Conservation (phyloP, 1,284 basidiomycete species). For the Tilletia walkeri region DNA sequence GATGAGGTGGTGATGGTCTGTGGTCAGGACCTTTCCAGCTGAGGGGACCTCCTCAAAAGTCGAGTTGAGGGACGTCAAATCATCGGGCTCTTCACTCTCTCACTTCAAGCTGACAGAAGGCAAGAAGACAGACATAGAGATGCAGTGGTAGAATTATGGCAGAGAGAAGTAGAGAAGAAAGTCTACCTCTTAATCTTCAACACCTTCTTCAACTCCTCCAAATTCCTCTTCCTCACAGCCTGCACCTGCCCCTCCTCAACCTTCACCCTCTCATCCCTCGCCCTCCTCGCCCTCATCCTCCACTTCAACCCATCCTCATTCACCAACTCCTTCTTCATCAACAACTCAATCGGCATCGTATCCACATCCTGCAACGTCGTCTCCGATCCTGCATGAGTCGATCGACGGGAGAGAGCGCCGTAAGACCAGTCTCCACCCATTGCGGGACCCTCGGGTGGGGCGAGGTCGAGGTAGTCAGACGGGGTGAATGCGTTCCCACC, state of each 20-base stretch:
- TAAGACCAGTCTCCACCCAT: constrained; percentile 43
- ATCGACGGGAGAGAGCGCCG: neutral
- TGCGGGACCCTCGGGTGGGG: constrained; percentile 46
- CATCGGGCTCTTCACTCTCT: too few relatives aligned
- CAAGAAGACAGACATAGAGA: too few relatives aligned
- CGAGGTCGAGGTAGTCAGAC: constrained; percentile 48
- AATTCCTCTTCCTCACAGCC: constrained; percentile 14
- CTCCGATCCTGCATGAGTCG: constrained; percentile 20
- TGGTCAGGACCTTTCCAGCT: too few relatives aligned
- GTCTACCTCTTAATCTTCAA: constrained; percentile 24
- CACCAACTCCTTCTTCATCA: constrained; percentile 48
- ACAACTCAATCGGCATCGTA: constrained; percentile 51
- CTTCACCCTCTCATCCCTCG: constrained; percentile 26
- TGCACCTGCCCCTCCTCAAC: constrained; percentile 22
- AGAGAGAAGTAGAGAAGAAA: too few relatives aligned
- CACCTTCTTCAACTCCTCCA: constrained; percentile 29
- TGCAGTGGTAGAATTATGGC: too few relatives aligned
- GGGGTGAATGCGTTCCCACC: constrained; percentile 48
- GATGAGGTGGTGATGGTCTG: too few relatives aligned
- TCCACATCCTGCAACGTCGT: constrained; percentile 42
- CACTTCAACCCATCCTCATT: constrained; percentile 48
- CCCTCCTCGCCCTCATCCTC: constrained; percentile 48
- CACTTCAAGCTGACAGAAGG: too few relatives aligned
- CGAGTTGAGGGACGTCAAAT: too few relatives aligned
- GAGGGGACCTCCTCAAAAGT: too few relatives aligned